These are phyloP conservation scores for Cryptosporidium parvum DNA, from an alignment of 169 alveolate genomes.

Conservation along the genomic window DNA sequence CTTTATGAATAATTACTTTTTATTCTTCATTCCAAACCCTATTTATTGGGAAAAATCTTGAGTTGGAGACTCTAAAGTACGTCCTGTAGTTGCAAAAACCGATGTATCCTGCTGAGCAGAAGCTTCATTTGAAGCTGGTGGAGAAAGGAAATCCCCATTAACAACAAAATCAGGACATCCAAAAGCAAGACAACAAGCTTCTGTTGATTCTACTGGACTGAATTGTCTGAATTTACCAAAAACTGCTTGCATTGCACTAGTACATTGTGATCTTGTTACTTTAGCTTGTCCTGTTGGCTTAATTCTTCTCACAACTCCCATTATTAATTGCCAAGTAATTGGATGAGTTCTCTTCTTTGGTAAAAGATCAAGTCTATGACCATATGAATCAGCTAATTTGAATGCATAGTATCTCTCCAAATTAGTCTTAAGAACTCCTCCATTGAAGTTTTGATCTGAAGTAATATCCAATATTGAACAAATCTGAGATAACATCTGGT, in stretches of 20 bases:
- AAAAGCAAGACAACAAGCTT: slow-evolving; percentile 66
- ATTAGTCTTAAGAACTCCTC: slow-evolving; percentile 64
- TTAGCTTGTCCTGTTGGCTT: slow-evolving; percentile 2
- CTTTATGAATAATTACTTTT: neutral
- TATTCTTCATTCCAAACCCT: neutral
- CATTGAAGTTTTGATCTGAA: slow-evolving; percentile 51
- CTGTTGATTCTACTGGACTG: slow-evolving; percentile 32
- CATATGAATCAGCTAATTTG: slow-evolving; percentile 58
- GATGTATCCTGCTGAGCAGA: slow-evolving; percentile 7
- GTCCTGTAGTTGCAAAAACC: neutral
- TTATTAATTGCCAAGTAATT: slow-evolving; percentile 49
- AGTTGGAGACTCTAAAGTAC: neutral
- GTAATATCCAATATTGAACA: slow-evolving; percentile 62
- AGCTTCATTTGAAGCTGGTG: slow-evolving; percentile 66
- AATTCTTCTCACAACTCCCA: slow-evolving; percentile 51
- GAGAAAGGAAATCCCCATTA: slow-evolving; percentile 42
- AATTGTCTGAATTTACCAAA: slow-evolving; percentile 66
- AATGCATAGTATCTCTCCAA: slow-evolving; percentile 59
- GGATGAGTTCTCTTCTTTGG: slow-evolving; percentile 68
- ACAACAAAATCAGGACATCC: slow-evolving; percentile 37
- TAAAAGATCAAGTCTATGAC: slow-evolving; percentile 52
- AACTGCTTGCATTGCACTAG: slow-evolving; percentile 62
- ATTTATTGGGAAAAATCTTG: neutral
- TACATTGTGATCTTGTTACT: slow-evolving; percentile 39
- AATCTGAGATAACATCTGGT: slow-evolving; percentile 32